Conservation (phyloP, 306 rosid genomes). For the Inga laurina region DNA sequence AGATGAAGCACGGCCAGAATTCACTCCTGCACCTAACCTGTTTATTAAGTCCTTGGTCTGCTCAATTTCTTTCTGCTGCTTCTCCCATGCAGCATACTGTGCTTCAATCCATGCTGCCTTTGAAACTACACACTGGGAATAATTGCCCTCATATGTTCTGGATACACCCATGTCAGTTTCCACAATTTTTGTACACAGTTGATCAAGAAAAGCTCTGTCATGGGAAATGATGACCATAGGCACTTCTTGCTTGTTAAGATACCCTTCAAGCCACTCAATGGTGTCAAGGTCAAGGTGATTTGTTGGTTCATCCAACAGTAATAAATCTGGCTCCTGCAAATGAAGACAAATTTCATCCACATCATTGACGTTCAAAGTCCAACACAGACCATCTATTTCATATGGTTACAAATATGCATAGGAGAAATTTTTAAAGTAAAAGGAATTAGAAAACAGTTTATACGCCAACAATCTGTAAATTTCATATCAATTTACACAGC, state of each 20-base stretch:
- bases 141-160: slow-evolving; percentile 83
- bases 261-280: slow-evolving; percentile 94
- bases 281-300: slow-evolving; percentile 98
- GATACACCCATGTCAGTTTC: slow-evolving; percentile 97
- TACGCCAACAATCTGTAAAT: background rate
- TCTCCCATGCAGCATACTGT: slow-evolving; percentile 95
- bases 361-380: slow-evolving; percentile 19
- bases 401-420: slow-evolving; percentile 6
- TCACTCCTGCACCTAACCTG: slow-evolving; percentile 94
- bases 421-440: background rate
- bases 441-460: background rate
- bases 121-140: slow-evolving; percentile 73
- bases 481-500: background rate
- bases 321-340: slow-evolving; percentile 90
- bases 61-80: slow-evolving; percentile 98
- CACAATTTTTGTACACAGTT: slow-evolving; percentile 96
- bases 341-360: slow-evolving; percentile 19
- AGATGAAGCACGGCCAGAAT: slow-evolving; percentile 94
- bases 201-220: slow-evolving; percentile 98
- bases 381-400: slow-evolving; percentile 18
- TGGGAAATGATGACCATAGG: slow-evolving; percentile 99
- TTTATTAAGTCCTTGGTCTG: slow-evolving; percentile 77
- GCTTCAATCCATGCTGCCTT: slow-evolving; percentile 89
- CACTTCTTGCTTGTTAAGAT: slow-evolving; percentile 88
- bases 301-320: slow-evolving; percentile 92